Conservation (phyloP, 2,329 filamentous ascomycete genomes). For the Aspergillus ochraceoroseus region DNA sequence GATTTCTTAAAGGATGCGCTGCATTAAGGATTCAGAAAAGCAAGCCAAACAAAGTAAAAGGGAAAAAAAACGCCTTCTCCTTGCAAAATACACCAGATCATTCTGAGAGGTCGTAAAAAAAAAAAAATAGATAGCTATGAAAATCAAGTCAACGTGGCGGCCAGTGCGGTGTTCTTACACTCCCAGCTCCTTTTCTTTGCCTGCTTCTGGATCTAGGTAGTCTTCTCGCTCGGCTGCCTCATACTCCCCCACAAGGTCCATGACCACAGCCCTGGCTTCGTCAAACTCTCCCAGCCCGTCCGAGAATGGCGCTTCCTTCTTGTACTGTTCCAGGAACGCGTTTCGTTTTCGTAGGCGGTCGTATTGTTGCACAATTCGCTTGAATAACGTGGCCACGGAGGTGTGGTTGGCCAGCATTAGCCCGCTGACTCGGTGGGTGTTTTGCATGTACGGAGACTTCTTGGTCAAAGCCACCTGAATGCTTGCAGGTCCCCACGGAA, state of each 20-base stretch:
- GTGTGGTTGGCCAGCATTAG: slow-evolving; percentile 98
- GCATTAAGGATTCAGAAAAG: slow-evolving; percentile 4
- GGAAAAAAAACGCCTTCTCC: slow-evolving; percentile 19
- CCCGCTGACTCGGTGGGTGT: slow-evolving; percentile 89
- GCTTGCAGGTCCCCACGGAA: slow-evolving; percentile 95
- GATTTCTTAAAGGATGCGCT: too few relatives aligned
- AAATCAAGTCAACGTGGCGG: too few relatives aligned
- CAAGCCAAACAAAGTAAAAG: slow-evolving; percentile 3
- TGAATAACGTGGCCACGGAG: slow-evolving; percentile 93
- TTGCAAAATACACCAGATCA: slow-evolving; percentile 18
- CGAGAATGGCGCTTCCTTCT: slow-evolving; percentile 87
- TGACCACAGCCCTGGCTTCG: slow-evolving; percentile 84
- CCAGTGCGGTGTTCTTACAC: slow-evolving; percentile 23
- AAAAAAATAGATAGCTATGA: slow-evolving; percentile 12
- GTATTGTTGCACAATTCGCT: slow-evolving; percentile 86
- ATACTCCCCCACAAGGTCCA: slow-evolving; percentile 88
- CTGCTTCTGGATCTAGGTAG: slow-evolving; percentile 73
- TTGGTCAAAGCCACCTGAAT: slow-evolving; percentile 97
- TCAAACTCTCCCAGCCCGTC: slow-evolving; percentile 94
- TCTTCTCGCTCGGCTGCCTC: slow-evolving; percentile 88
- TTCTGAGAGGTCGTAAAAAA: slow-evolving; percentile 17
- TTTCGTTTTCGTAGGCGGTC: slow-evolving; percentile 93
- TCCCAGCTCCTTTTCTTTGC: slow-evolving; percentile 39
- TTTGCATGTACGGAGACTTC: slow-evolving; percentile 91
- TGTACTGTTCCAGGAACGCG: slow-evolving; percentile 93